Conservation (phyloP, 768 basidiomycete genomes). For the Gloeophyllum trabeum region DNA sequence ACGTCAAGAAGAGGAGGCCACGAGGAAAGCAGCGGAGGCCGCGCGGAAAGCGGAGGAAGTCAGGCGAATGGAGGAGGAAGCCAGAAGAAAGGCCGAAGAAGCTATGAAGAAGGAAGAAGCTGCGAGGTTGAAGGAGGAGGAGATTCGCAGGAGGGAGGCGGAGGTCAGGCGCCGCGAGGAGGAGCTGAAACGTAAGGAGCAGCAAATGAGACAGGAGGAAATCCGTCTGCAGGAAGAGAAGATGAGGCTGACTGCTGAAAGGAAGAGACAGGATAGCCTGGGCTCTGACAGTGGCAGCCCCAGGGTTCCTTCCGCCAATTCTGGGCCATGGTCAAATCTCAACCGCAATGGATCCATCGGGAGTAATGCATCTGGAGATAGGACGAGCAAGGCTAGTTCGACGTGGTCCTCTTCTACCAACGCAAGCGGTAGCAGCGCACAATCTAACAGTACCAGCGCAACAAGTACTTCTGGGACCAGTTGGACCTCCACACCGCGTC, state of each 20-base stretch:
- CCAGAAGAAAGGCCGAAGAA: slow-evolving; percentile 13
- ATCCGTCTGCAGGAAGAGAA: slow-evolving; percentile 23
- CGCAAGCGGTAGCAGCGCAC: slow-evolving; percentile 6
- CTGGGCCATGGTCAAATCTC: slow-evolving; percentile 19
- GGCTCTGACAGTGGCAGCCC: slow-evolving; percentile 2
- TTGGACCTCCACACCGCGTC: slow-evolving; percentile 16
- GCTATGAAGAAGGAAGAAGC: slow-evolving; percentile 11
- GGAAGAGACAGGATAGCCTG: slow-evolving; percentile 16
- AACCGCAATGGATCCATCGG: slow-evolving; percentile 14
- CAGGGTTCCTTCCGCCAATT: neutral
- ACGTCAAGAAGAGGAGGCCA: neutral
- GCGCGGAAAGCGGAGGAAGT: slow-evolving; percentile 12
- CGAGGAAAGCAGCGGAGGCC: slow-evolving; percentile 3
- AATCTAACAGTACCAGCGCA: slow-evolving; percentile 8
- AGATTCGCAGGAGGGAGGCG: slow-evolving; percentile 13
- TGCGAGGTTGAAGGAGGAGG: slow-evolving; percentile 6
- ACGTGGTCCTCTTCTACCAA: slow-evolving; percentile 4
- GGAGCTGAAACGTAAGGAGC: neutral
- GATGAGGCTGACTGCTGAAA: slow-evolving; percentile 9
- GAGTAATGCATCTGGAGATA: slow-evolving; percentile 7
- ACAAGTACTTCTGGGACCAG: slow-evolving; percentile 12
- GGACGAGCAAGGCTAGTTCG: slow-evolving; percentile 9
- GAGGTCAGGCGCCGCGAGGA: slow-evolving; percentile 18
- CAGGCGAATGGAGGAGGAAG: slow-evolving; percentile 11
- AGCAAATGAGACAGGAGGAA: slow-evolving; percentile 23